Base-by-base conservation (phyloP, 1,284 basidiomycete genomes). In the Apiotrichum domesticum region DNA sequence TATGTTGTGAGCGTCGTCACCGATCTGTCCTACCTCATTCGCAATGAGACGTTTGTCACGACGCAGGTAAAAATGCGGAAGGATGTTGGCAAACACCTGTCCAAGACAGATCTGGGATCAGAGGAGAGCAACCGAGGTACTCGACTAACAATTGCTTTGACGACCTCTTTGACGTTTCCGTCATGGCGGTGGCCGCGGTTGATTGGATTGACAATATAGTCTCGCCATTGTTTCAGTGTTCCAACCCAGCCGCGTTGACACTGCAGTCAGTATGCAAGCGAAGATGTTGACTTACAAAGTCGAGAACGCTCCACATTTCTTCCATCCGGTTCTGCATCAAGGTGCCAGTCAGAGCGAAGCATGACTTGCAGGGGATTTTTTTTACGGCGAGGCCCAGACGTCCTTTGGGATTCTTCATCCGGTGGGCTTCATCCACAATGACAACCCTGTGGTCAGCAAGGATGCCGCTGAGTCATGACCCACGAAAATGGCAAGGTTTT, bases 281-380 rank as follows among this genome's bases (percentile, higher is more conserved):
- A 37, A 13, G 9, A 4, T 34, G 6, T n/a, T 7, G 1, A 57
- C 72, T 65, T 21, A 75, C 75, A 67, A 77, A 79, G 54, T 78
- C 76, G 0, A 80, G 64, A 2, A 79, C 62, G 32, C 76, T 77
- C 74, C 79, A 80, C 56, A 81, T 74, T 64, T 81, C 80, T 7
- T 74, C 70, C 51, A 78, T 76, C 4, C 76, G 64, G 61, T 80
- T 81, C 62, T 80, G 79, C 11, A 77, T 66, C 21, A 77, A 52
- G 0, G 75, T 77, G 1, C 75, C 75, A 4, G 68, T 70, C 6
- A 71, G 55, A 2, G 66, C 71, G 44, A 73, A 74, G 42, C 70
- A 70, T 6, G 63, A 60, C 4, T 52, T 39, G 32, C 64, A 62
- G 3, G 63, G 55, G 35, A 81, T 72, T 7, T 66, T 67, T 55